Evolutionary conservation across 2,329 filamentous ascomycete genomes (phyloP), one percentile per base, ranked within the genome.

Genomic region (Colletotrichum acutatum): DNA sequence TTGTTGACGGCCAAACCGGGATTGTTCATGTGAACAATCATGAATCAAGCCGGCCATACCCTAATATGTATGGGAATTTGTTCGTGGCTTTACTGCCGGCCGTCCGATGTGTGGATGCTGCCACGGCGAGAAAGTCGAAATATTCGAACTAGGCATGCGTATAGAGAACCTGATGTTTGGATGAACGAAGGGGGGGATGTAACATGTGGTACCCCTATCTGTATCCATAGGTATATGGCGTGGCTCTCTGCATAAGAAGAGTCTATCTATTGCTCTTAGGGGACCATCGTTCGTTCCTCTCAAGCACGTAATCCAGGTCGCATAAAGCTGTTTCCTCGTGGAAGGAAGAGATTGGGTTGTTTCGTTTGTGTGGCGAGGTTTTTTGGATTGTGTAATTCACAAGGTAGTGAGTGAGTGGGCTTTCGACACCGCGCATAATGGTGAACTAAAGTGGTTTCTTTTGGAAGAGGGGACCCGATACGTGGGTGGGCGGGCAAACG

Each of bases 301-400:
- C 37, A 42, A 42, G 5, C 37, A 42, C 5, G 37, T 7, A 42
- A 6, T 2, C 26, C 12, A 24, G 22, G 26, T 59, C 37, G 53
- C 32, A 49, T 42, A 32, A 46, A 32, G 53, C 22, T 6, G 32
- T 24, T 60, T 42, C 19, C 19, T 49, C 6, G 42, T 16, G 34
- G 49, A 66, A 56, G 56, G 49, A 62, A 24, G 11, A 19, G 52
- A 42, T 73, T 61, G 54, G 34, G 34, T 61, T 72, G 60, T 61
- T 72, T 72, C 56, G 66, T 70, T 66, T 70, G 56, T 60, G 60
- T 32, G 59, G 42, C 59, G 8, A 68, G 26, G 9, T 32, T 32
- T 32, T 24, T 37, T 53, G 30, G 22, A 53, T 53, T n/a, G n/a
- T 22, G 5, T 24, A 22, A 22, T 65, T 61, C 53, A 19, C 42